A percentile compares a stretch with the other conserved stretches of the same genome.
phyloP scores from a whole-genome alignment of 2,329 filamentous ascomycete genomes.

The Aspergillus sojae region DNA sequence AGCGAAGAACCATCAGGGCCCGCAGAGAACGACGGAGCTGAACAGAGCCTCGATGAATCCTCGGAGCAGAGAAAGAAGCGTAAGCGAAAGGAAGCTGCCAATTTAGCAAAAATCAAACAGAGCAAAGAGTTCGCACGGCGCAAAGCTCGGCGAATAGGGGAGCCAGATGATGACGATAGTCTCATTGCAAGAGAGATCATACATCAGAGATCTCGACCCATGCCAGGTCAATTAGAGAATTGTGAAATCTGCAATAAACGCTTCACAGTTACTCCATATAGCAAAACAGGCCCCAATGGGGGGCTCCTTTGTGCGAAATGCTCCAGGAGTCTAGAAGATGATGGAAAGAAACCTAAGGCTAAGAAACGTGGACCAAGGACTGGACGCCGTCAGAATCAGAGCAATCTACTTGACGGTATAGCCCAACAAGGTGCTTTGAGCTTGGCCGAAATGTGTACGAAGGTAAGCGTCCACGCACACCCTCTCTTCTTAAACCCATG shows the following conservation, averaged over 20 bases:
- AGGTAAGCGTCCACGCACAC: slow-evolving; percentile 36
- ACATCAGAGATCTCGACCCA: slow-evolving; percentile 58
- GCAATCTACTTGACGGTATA: slow-evolving; percentile 78
- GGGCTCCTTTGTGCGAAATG: slow-evolving; percentile 84
- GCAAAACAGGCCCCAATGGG: slow-evolving; percentile 77
- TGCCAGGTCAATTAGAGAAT: slow-evolving; percentile 86
- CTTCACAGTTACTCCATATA: slow-evolving; percentile 92
- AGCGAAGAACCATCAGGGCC: slow-evolving; percentile 31
- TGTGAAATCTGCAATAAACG: slow-evolving; percentile 83
- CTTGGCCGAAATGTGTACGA: slow-evolving; percentile 60
- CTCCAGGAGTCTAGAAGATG: slow-evolving; percentile 71
- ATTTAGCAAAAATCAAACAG: slow-evolving; percentile 50
- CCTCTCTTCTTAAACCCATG: background rate
- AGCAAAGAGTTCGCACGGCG: slow-evolving; percentile 53
- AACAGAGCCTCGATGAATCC: slow-evolving; percentile 44
- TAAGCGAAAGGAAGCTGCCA: slow-evolving; percentile 56
- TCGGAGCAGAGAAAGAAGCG: slow-evolving; percentile 55
- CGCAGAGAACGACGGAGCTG: slow-evolving; percentile 34
- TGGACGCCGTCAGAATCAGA: slow-evolving; percentile 75
- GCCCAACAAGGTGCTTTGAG: slow-evolving; percentile 46
- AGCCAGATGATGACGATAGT: slow-evolving; percentile 51
- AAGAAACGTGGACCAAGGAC: slow-evolving; percentile 59
- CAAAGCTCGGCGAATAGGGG: slow-evolving; percentile 46
- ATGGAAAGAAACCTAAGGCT: slow-evolving; percentile 60
- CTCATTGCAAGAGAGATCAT: slow-evolving; percentile 54